These are phyloP conservation scores for Solanum pimpinellifolium DNA, from an alignment of 257 asterid species.

Conservation along the genomic window DNA sequence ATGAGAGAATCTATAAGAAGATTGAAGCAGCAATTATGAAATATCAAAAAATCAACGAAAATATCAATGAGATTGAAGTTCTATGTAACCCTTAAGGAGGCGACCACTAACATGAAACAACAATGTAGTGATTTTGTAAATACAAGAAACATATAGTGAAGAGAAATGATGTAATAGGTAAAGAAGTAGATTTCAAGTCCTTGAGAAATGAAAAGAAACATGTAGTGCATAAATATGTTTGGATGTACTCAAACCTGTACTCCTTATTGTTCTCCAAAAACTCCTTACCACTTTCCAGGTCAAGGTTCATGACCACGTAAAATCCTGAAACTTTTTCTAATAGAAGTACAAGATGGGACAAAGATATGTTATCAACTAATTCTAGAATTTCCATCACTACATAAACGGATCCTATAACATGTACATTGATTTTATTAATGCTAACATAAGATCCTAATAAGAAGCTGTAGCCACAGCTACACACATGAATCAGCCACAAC, in stretches of 20 bases:
- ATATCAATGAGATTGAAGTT: constrained; percentile 90
- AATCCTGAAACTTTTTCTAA: too few relatives aligned
- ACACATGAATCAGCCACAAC: too few relatives aligned
- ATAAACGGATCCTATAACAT: too few relatives aligned
- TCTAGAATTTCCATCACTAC: too few relatives aligned
- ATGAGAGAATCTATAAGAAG: constrained; percentile 72
- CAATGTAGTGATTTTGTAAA: constrained; percentile 93
- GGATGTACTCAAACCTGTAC: constrained; percentile 39
- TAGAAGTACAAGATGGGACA: too few relatives aligned
- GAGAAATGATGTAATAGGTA: constrained; percentile 77
- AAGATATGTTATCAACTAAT: too few relatives aligned
- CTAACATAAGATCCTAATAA: too few relatives aligned
- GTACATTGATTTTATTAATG: rapidly evolving
- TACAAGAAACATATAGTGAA: constrained; percentile 89
- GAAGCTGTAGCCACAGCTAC: too few relatives aligned
- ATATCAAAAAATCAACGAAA: constrained; percentile 80
- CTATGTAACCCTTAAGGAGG: constrained; percentile 95
- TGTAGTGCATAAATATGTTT: neutral
- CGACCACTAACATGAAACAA: constrained; percentile 72
- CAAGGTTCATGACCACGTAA: neutral
- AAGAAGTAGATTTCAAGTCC: constrained; percentile 81
- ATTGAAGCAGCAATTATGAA: constrained; percentile 92
- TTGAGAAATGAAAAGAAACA: neutral
- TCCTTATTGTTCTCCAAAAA: constrained; percentile 46
- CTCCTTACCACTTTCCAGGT: constrained; percentile 47